A percentile compares a stretch with the other conserved stretches of the same genome.
phyloP scores from a whole-genome alignment of 306 rosid genomes.

The Parietaria judaica region DNA sequence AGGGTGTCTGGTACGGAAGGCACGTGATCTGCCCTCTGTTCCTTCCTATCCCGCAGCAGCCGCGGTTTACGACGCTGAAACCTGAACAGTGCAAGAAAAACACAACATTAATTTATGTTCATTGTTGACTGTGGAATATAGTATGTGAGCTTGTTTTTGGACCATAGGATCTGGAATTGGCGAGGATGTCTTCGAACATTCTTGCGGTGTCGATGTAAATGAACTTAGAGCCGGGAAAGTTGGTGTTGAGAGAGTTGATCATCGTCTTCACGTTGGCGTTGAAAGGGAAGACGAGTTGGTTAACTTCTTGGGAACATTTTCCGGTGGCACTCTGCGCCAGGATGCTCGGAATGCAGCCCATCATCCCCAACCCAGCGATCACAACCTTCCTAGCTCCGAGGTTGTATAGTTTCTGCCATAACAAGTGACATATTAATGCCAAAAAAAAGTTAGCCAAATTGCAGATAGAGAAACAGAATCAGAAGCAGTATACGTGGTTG shows the following conservation, averaged over 20 bases:
- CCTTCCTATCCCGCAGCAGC: slow-evolving; percentile 89
- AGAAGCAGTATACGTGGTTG: neutral
- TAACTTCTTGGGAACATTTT: slow-evolving; percentile 64
- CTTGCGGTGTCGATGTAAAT: slow-evolving; percentile 38
- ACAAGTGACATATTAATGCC: neutral
- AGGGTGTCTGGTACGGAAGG: slow-evolving; percentile 76
- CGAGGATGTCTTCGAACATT: slow-evolving; percentile 56
- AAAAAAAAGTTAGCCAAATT: neutral
- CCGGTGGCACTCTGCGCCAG: slow-evolving; percentile 62
- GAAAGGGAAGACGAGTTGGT: slow-evolving; percentile 61
- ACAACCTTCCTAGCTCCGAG: slow-evolving; percentile 85
- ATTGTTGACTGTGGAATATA: neutral
- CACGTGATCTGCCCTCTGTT: slow-evolving; percentile 88
- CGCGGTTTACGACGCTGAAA: slow-evolving; percentile 40
- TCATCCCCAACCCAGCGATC: slow-evolving; percentile 53
- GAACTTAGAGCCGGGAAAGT: slow-evolving; percentile 63
- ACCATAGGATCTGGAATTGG: slow-evolving; percentile 59
- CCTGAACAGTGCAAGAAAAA: slow-evolving; percentile 24
- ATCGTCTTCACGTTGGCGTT: slow-evolving; percentile 64
- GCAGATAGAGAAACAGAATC: neutral
- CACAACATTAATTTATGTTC: neutral
- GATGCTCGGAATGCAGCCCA: slow-evolving; percentile 94
- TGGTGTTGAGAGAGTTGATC: slow-evolving; percentile 44
- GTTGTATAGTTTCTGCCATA: slow-evolving; percentile 57
- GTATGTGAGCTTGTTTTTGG: neutral